Conservation (phyloP, 2,329 filamentous ascomycete species). For the Neofusicoccum sp. region DNA sequence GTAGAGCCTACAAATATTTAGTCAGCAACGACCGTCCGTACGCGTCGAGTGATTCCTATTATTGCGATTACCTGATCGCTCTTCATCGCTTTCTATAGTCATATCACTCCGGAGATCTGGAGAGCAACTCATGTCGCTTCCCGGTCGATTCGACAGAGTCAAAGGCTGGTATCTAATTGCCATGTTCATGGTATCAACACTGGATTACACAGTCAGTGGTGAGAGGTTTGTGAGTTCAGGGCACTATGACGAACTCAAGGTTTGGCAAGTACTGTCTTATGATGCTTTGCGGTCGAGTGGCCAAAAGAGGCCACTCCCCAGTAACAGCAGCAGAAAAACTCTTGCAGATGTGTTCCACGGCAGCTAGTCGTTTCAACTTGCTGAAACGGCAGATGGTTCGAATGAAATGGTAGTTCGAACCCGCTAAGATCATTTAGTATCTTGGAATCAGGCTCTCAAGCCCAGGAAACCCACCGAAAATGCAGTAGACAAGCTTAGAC, state of each 20-base stretch:
- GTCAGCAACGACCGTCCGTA: too few species aligned
- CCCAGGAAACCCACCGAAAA: background rate
- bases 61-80: too few species aligned
- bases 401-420: slow-evolving; percentile 10
- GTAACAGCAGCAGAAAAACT: background rate
- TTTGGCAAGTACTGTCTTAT: slow-evolving; percentile 13
- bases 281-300: background rate
- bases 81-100: background rate
- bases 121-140: background rate
- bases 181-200: slow-evolving; percentile 1
- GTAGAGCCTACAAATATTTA: too few species aligned
- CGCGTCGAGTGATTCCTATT: too few species aligned
- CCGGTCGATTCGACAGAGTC: background rate
- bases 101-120: too few species aligned
- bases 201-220: background rate
- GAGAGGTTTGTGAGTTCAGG: background rate
- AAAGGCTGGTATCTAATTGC: slow-evolving; percentile 5
- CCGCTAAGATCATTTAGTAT: background rate
- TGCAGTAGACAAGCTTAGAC: background rate
- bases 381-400: slow-evolving; percentile 4
- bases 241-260: background rate
- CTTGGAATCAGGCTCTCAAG: background rate
- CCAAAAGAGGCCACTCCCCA: background rate
- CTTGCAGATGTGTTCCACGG: slow-evolving; percentile 10
- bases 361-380: background rate